A percentile compares a stretch with the other conserved stretches of the same genome.
phyloP scores from a whole-genome alignment of 2,329 filamentous ascomycete genomes.

The Onygenales sp. region DNA sequence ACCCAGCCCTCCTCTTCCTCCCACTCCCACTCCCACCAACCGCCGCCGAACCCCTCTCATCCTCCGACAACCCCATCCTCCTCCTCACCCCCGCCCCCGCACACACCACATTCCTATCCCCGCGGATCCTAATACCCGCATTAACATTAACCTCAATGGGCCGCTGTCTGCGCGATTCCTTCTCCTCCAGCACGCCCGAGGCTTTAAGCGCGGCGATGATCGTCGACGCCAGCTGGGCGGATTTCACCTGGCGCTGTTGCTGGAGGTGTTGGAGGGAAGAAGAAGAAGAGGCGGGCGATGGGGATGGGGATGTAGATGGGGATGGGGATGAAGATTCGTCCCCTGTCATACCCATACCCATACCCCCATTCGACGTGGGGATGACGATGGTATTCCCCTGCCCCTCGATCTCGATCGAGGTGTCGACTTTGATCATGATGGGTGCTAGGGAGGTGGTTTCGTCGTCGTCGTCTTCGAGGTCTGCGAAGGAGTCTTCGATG shows the following conservation, averaged over 20 bases:
- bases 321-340: neutral
- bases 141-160: conserved; percentile 20
- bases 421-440: conserved; percentile 26
- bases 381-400: conserved; percentile 24
- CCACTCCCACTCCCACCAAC: neutral
- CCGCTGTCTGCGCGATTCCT: conserved; percentile 7
- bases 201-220: conserved; percentile 17
- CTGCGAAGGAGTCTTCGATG: neutral
- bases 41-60: neutral
- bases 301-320: neutral
- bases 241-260: conserved; percentile 15
- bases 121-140: conserved; percentile 21
- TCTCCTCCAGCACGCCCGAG: conserved; percentile 10
- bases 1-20: conserved; percentile 16
- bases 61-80: neutral
- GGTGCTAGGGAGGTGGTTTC: conserved; percentile 9
- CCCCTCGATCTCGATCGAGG: conserved; percentile 25
- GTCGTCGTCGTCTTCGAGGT: conserved; percentile 11
- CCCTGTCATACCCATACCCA: neutral
- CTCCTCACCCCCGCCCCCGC: conserved; percentile 6
- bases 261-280: conserved; percentile 10
- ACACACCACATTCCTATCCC: conserved; percentile 19
- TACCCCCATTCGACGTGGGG: conserved; percentile 5
- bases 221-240: conserved; percentile 17
- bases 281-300: neutral